phyloP scores from a whole-genome alignment of 345 rosid species.

The Linum tenue region DNA sequence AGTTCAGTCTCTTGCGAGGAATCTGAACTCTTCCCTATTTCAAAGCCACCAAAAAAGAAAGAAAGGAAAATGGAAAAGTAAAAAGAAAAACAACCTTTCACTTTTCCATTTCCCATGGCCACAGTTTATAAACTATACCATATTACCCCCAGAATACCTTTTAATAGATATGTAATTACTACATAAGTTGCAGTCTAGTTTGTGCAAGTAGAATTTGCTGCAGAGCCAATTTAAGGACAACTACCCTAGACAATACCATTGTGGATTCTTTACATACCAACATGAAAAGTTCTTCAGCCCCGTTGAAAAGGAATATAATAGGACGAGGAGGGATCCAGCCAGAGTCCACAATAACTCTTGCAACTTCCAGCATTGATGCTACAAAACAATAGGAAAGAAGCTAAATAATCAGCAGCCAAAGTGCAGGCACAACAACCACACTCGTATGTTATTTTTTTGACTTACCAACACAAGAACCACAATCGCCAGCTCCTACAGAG shows the following conservation, averaged over 20 bases:
- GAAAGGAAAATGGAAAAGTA: too few relatives aligned
- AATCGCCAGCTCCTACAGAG: constrained; percentile 97
- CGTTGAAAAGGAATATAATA: constrained; percentile 82
- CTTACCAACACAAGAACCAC: constrained; percentile 96
- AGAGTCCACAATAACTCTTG: constrained; percentile 73
- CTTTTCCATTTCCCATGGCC: too few relatives aligned
- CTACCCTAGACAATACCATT: neutral
- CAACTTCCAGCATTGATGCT: constrained; percentile 88
- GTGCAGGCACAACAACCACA: neutral
- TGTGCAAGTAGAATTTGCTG: neutral
- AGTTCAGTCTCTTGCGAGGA: too few relatives aligned
- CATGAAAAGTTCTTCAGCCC: constrained; percentile 92
- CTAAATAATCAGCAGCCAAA: constrained; percentile 11
- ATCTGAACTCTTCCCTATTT: too few relatives aligned
- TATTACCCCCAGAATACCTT: too few relatives aligned
- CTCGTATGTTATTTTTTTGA: constrained; percentile 6
- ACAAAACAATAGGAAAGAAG: constrained; percentile 24
- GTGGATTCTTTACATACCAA: constrained; percentile 35
- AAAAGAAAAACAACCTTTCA: too few relatives aligned
- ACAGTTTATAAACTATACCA: too few relatives aligned
- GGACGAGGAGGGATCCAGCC: constrained; percentile 83
- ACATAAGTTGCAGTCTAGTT: neutral
- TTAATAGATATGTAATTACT: neutral
- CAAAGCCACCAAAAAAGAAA: too few relatives aligned
- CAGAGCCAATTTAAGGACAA: neutral